phyloP scores from a whole-genome alignment of 2,329 filamentous ascomycete species.

The Macrophomina pseudophaseolina region DNA sequence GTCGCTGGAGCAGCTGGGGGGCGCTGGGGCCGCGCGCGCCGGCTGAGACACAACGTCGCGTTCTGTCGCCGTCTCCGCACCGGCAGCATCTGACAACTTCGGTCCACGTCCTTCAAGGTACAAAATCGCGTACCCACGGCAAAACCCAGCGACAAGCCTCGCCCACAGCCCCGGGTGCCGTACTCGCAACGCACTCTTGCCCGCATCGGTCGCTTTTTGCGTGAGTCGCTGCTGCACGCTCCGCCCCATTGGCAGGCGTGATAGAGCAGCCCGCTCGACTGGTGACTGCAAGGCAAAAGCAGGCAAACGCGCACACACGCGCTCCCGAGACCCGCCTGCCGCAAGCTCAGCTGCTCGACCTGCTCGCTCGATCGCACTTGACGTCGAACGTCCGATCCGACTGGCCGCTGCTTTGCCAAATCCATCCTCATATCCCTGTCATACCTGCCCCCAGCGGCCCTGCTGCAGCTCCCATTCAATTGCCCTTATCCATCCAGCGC shows the following conservation, averaged over 20 bases:
- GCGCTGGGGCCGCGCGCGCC: conserved; percentile 13
- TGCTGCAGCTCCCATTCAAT: conserved; percentile 23
- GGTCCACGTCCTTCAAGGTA: conserved; percentile 23
- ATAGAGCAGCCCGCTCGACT: conserved; percentile 9
- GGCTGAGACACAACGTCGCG: conserved; percentile 24
- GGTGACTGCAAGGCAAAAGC: conserved; percentile 24
- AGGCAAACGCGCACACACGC: conserved; percentile 22
- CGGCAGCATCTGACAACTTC: conserved; percentile 25
- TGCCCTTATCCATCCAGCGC: conserved; percentile 24
- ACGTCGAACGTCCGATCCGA: conserved; percentile 22
- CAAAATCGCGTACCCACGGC: conserved; percentile 23
- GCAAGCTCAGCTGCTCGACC: conserved; percentile 15
- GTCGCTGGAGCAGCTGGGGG: not conserved
- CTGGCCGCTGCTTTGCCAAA: conserved; percentile 24
- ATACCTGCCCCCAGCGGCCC: conserved; percentile 23
- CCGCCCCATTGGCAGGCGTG: conserved; percentile 23
- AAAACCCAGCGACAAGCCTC: conserved; percentile 23
- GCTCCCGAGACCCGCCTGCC: conserved; percentile 25
- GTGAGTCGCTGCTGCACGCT: conserved; percentile 21
- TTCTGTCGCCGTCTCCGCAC: conserved; percentile 21
- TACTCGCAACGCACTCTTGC: conserved; percentile 18
- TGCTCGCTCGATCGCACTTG: conserved; percentile 26
- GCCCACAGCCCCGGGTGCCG: conserved; percentile 20
- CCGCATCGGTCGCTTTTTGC: conserved; percentile 19
- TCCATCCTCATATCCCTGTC: conserved; percentile 26